Percentiles rank a stretch among this genome's conserved stretches.
phyloP scores from a whole-genome alignment of 345 rosid genomes.

The Corchorus olitorius region DNA sequence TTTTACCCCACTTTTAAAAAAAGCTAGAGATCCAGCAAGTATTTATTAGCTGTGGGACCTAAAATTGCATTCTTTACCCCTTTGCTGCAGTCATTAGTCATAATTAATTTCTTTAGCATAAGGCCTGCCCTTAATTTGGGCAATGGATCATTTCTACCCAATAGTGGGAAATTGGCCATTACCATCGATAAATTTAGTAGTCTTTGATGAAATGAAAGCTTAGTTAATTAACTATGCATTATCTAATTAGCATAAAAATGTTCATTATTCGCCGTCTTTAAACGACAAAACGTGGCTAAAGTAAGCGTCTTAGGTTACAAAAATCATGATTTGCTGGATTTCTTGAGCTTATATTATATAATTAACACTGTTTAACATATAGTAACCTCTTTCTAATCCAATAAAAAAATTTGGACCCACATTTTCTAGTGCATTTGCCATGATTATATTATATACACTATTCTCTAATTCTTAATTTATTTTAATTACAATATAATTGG shows the following conservation, averaged over 20 bases:
- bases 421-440: constrained; percentile 8
- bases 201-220: background rate
- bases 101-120: background rate
- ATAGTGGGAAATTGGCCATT: background rate
- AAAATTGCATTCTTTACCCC: background rate
- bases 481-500: too few species aligned
- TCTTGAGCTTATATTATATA: background rate
- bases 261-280: constrained; percentile 13
- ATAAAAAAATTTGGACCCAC: background rate
- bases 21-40: background rate
- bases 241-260: background rate
- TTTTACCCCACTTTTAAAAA: background rate
- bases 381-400: background rate
- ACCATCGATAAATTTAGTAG: too few species aligned
- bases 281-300: constrained; percentile 30
- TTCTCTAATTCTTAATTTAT: background rate
- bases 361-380: too few species aligned
- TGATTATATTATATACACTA: background rate
- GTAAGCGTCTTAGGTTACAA: constrained; percentile 13
- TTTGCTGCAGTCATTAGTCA: background rate
- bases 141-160: background rate
- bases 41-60: background rate
- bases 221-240: background rate
- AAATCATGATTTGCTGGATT: constrained; percentile 14
- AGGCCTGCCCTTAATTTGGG: constrained; percentile 11